These are phyloP conservation scores for Adenanthera pavonina DNA, from an alignment of 306 rosid genomes.

Conservation along the genomic window DNA sequence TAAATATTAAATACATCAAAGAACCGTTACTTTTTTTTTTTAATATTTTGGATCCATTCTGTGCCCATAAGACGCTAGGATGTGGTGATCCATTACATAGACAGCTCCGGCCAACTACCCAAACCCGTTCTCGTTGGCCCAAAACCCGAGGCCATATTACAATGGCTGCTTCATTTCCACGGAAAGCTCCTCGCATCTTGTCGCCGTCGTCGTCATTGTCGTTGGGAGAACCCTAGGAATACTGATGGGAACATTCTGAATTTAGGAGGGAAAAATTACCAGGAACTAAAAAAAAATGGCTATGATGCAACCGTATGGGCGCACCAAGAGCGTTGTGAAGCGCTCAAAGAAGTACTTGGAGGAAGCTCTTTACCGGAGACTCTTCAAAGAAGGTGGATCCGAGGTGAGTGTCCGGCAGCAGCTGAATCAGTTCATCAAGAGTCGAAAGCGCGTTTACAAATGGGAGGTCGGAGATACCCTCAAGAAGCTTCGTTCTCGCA, in stretches of 20 bases:
- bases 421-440: conserved; percentile 72
- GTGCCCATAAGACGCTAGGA: no score
- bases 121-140: no score
- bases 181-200: no score
- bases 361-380: conserved; percentile 70
- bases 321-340: conserved; percentile 68
- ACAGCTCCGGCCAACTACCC: no score
- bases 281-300: conserved; percentile 52
- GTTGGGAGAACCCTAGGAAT: neutral
- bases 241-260: conserved; percentile 3
- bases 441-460: conserved; percentile 80
- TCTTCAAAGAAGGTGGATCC: conserved; percentile 79
- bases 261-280: neutral
- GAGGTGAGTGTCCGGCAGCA: conserved; percentile 64
- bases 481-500: conserved; percentile 81
- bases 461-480: conserved; percentile 89
- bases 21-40: no score
- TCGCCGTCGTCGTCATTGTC: neutral
- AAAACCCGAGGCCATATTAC: no score
- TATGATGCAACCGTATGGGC: conserved; percentile 56
- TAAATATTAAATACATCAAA: no score
- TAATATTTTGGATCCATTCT: no score
- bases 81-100: no score
- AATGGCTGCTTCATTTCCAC: no score
- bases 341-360: conserved; percentile 79